Evolutionary conservation across 2,329 filamentous ascomycete species (phyloP), one percentile per base, ranked within the genome.

Genomic region (Fusarium cicatricum): DNA sequence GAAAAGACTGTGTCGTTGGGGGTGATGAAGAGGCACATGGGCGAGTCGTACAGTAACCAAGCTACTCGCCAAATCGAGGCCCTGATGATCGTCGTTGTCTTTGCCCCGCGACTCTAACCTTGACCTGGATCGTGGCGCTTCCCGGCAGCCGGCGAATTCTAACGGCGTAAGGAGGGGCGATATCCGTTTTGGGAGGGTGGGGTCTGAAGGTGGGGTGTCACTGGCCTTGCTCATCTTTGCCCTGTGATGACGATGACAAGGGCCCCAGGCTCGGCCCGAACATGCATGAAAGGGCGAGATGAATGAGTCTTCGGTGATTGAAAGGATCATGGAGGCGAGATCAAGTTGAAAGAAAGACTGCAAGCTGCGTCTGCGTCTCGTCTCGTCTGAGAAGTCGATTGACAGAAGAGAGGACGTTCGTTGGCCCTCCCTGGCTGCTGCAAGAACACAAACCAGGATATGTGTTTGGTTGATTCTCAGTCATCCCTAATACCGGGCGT

Each of bases 121-220:
- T 51, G 59, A 48, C 59, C 45, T 60, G 38, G 45, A 61, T 48
- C 45, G 58, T 63, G 60, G 60, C 60, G 55, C 44, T 46, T 62
- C 38, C 54, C 54, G 42, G 59, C 57, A 58, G 52, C 45, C 21
- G 43, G 36, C 29, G 42, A 58, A 53, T 58, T 55, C 45, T 58
- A 62, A 62, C 58, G 59, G 50, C 28, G 41, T 29, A 21, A 54
- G 8, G 44, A 52, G 46, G 57, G 38, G 49, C 54, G 54, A 54
- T 55, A 62, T 51, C 59, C 51, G 60, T 62, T 62, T 62, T 63
- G 32, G 51, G 46, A n/a, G n/a, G n/a, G 54, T 49, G 59, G 59
- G 50, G 26, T 38, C n/a, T 43, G 19, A 43, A 19, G 36, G 50
- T 46, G 59, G 60, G 32, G 55, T 48, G 40, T 42, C 32, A 23